A percentile compares a stretch with the other conserved stretches of the same genome.
Conservation (phyloP, 306 rosid species). For the Gastrolobium villosum region DNA sequence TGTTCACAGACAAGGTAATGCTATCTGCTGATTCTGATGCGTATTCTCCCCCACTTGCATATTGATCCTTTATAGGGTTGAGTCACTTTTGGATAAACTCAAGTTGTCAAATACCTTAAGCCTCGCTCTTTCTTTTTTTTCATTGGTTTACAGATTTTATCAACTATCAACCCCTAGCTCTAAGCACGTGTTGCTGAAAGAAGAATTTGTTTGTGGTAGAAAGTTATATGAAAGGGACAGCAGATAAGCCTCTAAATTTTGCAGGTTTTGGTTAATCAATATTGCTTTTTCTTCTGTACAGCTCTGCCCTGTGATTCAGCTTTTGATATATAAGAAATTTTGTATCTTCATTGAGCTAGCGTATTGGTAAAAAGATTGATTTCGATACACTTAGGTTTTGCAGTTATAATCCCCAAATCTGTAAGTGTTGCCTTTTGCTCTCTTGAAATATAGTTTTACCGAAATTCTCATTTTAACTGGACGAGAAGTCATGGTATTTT, state of each 20-base stretch:
- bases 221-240: slow-evolving; percentile 24
- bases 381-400: slow-evolving; percentile 16
- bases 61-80: slow-evolving; percentile 23
- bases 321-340: slow-evolving; percentile 12
- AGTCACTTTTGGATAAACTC: slow-evolving; percentile 31
- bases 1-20: slow-evolving; percentile 77
- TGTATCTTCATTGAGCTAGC: slow-evolving; percentile 3
- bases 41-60: slow-evolving; percentile 15
- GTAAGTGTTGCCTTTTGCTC: slow-evolving; percentile 22
- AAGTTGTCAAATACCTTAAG: background rate
- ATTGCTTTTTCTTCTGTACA: slow-evolving; percentile 36
- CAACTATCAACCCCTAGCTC: slow-evolving; percentile 58
- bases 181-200: slow-evolving; percentile 30
- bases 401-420: slow-evolving; percentile 23
- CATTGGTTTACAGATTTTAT: slow-evolving; percentile 64
- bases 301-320: slow-evolving; percentile 16
- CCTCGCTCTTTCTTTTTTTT: slow-evolving; percentile 14
- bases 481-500: slow-evolving; percentile 8
- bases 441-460: background rate
- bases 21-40: slow-evolving; percentile 23
- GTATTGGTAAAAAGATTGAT: slow-evolving; percentile 16
- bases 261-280: slow-evolving; percentile 24
- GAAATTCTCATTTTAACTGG: slow-evolving; percentile 14
- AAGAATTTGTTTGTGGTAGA: slow-evolving; percentile 26
- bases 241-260: slow-evolving; percentile 30